Evolutionary conservation across 352 stramenopile species (phyloP).

Genomic region (Phytophthora vignae): DNA sequence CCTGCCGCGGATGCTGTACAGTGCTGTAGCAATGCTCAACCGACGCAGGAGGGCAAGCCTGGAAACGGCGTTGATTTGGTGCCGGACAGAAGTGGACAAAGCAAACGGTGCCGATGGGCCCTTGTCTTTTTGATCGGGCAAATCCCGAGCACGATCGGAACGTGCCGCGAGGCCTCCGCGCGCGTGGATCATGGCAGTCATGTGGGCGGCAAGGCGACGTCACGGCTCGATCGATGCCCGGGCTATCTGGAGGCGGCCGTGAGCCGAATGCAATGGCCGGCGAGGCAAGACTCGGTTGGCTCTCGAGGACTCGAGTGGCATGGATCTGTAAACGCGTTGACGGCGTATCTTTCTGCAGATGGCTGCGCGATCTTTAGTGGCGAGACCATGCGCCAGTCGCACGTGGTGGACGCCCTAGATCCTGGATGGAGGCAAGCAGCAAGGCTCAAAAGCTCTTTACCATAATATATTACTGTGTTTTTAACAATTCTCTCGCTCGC

Average conservation of each 20-base stretch:
- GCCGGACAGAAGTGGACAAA: constrained; percentile 18
- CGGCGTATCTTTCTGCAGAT: background rate
- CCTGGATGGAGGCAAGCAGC: background rate
- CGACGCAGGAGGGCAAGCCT: too few species aligned
- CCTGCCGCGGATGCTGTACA: too few species aligned
- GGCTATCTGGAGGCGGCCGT: background rate
- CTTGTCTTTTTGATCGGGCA: constrained; percentile 34
- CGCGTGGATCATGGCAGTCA: constrained; percentile 19
- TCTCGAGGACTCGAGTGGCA: background rate
- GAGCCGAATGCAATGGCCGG: background rate
- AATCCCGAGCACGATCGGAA: constrained; percentile 35
- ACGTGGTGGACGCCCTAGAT: background rate
- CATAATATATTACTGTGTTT: constrained; percentile 51
- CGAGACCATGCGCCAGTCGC: background rate
- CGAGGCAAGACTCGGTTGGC: constrained; percentile 3
- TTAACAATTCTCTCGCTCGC: constrained; percentile 48
- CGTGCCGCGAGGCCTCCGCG: constrained; percentile 26
- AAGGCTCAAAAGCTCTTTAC: constrained; percentile 33
- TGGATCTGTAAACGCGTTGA: background rate
- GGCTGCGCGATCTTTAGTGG: background rate
- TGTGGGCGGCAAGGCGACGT: constrained; percentile 3
- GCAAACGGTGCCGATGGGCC: constrained; percentile 16
- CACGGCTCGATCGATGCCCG: background rate
- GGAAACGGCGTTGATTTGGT: constrained; percentile 5
- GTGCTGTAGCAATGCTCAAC: too few species aligned